A percentile compares a stretch with the other conserved stretches of the same genome.
phyloP scores from a whole-genome alignment of 345 rosid species.

The Erysimum cheiranthoides region DNA sequence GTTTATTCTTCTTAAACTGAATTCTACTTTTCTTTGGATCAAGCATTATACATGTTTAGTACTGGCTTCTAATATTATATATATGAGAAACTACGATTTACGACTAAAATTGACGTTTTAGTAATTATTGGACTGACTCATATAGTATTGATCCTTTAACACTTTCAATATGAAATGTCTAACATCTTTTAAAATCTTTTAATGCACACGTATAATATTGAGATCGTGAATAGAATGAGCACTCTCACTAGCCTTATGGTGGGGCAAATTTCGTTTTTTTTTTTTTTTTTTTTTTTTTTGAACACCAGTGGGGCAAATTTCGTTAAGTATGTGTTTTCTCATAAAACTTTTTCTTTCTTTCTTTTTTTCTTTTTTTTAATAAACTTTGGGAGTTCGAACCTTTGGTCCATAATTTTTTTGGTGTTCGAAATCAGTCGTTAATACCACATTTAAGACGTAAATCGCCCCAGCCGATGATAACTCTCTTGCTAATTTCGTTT shows the following conservation, averaged over 20 bases:
- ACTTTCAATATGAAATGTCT: background rate
- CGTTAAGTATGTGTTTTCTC: background rate
- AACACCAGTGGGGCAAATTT: too few relatives aligned
- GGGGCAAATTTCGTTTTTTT: too few relatives aligned
- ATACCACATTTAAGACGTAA: too few relatives aligned
- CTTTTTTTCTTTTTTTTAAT: too few relatives aligned
- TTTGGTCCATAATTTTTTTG: too few relatives aligned
- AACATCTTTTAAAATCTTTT: background rate
- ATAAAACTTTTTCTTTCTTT: background rate
- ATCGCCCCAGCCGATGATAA: too few relatives aligned
- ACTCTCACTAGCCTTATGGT: conserved; percentile 31
- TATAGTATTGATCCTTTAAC: conserved; percentile 1
- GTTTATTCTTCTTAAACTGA: background rate
- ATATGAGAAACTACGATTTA: background rate
- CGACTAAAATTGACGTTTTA: too few relatives aligned
- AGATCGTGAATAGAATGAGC: conserved; percentile 23
- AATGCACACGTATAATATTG: background rate
- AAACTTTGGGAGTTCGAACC: too few relatives aligned
- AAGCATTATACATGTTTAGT: background rate
- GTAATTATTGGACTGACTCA: background rate
- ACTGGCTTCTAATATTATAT: background rate
- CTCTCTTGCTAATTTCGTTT: background rate
- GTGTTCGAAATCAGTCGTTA: too few relatives aligned
- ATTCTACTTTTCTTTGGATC: background rate
- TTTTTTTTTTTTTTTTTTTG: too few relatives aligned